Percentiles rank a stretch among this genome's conserved stretches.
phyloP scores from a whole-genome alignment of 345 rosid genomes.

The Populus davidiana region DNA sequence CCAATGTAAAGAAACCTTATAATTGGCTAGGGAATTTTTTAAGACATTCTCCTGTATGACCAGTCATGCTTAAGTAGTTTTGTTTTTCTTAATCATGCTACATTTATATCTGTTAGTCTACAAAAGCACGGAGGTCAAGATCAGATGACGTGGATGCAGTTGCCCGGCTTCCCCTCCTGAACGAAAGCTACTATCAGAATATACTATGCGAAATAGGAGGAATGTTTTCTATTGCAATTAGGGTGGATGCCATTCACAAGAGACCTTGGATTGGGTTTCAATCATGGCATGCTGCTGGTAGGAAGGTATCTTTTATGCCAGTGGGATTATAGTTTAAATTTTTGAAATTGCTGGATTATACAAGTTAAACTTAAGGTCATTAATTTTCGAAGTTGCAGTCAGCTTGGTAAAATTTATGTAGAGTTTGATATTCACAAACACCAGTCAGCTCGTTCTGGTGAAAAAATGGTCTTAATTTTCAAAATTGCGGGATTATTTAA shows the following conservation, averaged over 20 bases:
- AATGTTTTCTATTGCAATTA: slow-evolving; percentile 87
- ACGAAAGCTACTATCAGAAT: slow-evolving; percentile 57
- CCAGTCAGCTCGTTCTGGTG: neutral
- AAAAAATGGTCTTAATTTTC: neutral
- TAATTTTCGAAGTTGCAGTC: neutral
- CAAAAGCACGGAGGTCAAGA: slow-evolving; percentile 66
- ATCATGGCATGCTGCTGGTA: slow-evolving; percentile 96
- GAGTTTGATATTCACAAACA: neutral
- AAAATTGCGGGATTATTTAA: neutral
- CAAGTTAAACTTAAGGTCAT: neutral
- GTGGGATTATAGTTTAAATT: slow-evolving; percentile 9
- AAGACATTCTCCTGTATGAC: neutral
- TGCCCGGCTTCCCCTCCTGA: slow-evolving; percentile 68
- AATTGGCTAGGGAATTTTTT: neutral
- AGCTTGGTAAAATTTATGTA: neutral
- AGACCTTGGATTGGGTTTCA: slow-evolving; percentile 99
- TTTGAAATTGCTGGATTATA: neutral
- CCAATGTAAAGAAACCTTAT: neutral
- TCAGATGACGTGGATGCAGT: slow-evolving; percentile 97
- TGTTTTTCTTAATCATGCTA: slow-evolving; percentile 13
- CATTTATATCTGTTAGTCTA: slow-evolving; percentile 48
- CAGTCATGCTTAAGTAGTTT: neutral
- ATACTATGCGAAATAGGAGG: slow-evolving; percentile 93
- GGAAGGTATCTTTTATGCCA: slow-evolving; percentile 62
- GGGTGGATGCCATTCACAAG: slow-evolving; percentile 81